Evolutionary conservation across 164 flowering plant species (phyloP).

Genomic region (Nymphaea colorata): DNA sequence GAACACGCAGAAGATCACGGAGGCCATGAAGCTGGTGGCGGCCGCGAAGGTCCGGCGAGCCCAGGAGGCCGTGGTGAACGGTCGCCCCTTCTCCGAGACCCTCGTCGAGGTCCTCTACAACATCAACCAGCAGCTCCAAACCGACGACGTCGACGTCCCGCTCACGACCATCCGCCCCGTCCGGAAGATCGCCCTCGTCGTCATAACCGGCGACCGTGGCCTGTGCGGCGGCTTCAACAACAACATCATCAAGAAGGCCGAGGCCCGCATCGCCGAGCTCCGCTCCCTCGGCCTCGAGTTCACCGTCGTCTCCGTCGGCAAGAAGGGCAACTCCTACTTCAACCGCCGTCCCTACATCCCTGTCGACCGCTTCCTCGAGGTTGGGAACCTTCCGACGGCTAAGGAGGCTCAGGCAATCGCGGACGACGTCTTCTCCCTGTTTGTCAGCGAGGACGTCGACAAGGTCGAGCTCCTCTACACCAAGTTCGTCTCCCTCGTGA

Average conservation of each 20-base stretch:
- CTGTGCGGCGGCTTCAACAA: constrained; percentile 81
- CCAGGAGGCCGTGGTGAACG: constrained; percentile 80
- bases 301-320: constrained; percentile 64
- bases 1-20: constrained; percentile 78
- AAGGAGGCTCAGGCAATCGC: constrained; percentile 89
- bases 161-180: constrained; percentile 58
- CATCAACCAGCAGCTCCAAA: constrained; percentile 49
- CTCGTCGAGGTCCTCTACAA: constrained; percentile 50
- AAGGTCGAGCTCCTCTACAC: constrained; percentile 84
- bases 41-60: constrained; percentile 85
- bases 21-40: constrained; percentile 89
- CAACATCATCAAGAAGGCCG: constrained; percentile 47
- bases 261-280: constrained; percentile 48
- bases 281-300: constrained; percentile 40
- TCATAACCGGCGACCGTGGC: constrained; percentile 79
- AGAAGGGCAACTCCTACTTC: constrained; percentile 72
- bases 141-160: constrained; percentile 60
- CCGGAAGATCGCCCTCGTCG: constrained; percentile 65
- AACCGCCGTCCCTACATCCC: constrained; percentile 25
- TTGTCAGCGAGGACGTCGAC: constrained; percentile 78
- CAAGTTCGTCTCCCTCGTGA: constrained; percentile 66
- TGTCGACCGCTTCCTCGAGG: constrained; percentile 51
- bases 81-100: constrained; percentile 69
- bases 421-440: constrained; percentile 71
- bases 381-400: constrained; percentile 50